A percentile compares a stretch with the other conserved stretches of the same genome.
Evolutionary conservation across 768 basidiomycete species (phyloP).

Genomic region (Boletellus emodensis): DNA sequence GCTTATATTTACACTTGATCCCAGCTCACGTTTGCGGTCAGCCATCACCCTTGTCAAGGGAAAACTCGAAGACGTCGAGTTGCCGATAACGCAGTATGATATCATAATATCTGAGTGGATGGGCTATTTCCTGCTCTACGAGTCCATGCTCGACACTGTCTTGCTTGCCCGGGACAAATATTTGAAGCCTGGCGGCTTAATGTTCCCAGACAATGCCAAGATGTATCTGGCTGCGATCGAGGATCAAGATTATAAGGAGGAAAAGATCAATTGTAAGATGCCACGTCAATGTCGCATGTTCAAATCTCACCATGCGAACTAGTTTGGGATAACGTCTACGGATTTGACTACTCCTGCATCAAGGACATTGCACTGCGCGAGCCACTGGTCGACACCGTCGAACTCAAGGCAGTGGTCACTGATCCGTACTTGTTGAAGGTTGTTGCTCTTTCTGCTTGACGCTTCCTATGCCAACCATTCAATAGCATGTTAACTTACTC

Average conservation of each 20-base stretch:
- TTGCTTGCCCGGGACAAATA: constrained; percentile 96
- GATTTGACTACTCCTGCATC: constrained; percentile 99
- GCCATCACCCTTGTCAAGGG: constrained; percentile 96
- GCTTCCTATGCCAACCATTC: constrained; percentile 3
- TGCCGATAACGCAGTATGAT: constrained; percentile 90
- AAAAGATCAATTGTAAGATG: constrained; percentile 91
- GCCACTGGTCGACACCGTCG: constrained; percentile 98
- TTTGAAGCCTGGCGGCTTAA: constrained; percentile 82
- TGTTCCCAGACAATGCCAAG: constrained; percentile 94
- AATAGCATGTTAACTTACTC: constrained; percentile 79
- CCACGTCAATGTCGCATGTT: background rate
- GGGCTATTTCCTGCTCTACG: constrained; percentile 99
- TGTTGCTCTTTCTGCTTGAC: constrained; percentile 9
- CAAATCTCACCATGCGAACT: constrained; percentile 4
- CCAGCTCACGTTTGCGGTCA: constrained; percentile 29
- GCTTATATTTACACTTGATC: background rate
- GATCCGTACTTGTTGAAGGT: constrained; percentile 90
- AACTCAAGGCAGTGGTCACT: constrained; percentile 91
- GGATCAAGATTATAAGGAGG: constrained; percentile 99
- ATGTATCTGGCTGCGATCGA: constrained; percentile 96
- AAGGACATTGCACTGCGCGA: constrained; percentile 97
- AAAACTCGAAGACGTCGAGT: constrained; percentile 89
- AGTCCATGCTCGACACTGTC: constrained; percentile 99
- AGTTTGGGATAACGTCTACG: constrained; percentile 99
- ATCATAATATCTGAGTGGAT: constrained; percentile 99